A percentile compares a stretch with the other conserved stretches of the same genome.
Evolutionary conservation across 495 filamentous ascomycete genomes (phyloP).

Genomic region (Tuber magnatum): DNA sequence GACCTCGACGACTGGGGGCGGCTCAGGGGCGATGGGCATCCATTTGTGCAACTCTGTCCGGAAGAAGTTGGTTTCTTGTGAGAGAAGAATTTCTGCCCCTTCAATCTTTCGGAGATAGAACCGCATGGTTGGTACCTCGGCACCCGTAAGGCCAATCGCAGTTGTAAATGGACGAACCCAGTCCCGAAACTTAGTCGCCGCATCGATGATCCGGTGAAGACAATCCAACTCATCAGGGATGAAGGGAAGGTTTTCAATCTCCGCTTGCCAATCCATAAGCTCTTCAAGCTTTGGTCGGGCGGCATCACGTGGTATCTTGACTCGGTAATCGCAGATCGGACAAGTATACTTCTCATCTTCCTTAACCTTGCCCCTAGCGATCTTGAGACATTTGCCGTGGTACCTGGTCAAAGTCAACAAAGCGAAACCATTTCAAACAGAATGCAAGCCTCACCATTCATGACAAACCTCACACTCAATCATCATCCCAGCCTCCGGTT

Average conservation of each 20-base stretch:
- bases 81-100: slow-evolving; percentile 87
- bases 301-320: slow-evolving; percentile 97
- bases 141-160: slow-evolving; percentile 64
- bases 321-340: slow-evolving; percentile 93
- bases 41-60: slow-evolving; percentile 92
- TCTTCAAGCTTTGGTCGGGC: slow-evolving; percentile 94
- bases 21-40: slow-evolving; percentile 80
- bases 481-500: slow-evolving; percentile 95
- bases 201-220: slow-evolving; percentile 72
- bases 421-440: slow-evolving; percentile 11
- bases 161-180: slow-evolving; percentile 69
- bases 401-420: slow-evolving; percentile 56
- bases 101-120: slow-evolving; percentile 98
- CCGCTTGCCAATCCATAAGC: slow-evolving; percentile 75
- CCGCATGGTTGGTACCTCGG: slow-evolving; percentile 82
- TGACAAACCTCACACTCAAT: slow-evolving; percentile 97
- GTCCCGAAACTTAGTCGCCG: slow-evolving; percentile 73
- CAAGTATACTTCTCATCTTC: slow-evolving; percentile 98
- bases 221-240: slow-evolving; percentile 91
- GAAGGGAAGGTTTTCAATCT: slow-evolving; percentile 77
- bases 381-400: slow-evolving; percentile 96
- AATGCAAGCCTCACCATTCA: slow-evolving; percentile 64
- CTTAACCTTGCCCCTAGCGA: slow-evolving; percentile 93
- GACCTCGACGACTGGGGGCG: slow-evolving; percentile 72
- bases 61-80: slow-evolving; percentile 95